Conservation (phyloP, 176 grass and related monocot genomes). For the Aegilops sharonensis region DNA sequence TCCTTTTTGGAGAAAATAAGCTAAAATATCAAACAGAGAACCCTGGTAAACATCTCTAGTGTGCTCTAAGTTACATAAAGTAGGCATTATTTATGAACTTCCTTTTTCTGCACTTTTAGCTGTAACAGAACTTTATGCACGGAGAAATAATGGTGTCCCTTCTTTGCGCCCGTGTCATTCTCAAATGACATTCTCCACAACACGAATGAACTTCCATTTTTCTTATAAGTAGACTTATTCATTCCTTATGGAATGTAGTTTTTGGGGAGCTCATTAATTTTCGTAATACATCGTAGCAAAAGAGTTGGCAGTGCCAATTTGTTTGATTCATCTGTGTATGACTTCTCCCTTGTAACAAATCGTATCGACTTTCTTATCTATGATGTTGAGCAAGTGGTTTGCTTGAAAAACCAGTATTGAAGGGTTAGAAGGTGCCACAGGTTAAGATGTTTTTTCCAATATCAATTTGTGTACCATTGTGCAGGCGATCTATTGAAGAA, state of each 20-base stretch:
- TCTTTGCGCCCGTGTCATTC: neutral
- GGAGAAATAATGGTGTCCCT: neutral
- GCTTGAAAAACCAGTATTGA: neutral
- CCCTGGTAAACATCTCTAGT: neutral
- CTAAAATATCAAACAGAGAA: neutral
- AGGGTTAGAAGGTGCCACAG: neutral
- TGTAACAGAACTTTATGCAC: neutral
- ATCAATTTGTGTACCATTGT: conserved; percentile 12
- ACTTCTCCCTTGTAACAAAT: neutral
- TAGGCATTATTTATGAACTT: neutral
- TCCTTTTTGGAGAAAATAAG: neutral
- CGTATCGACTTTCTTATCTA: neutral
- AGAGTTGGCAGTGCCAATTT: neutral
- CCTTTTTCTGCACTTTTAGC: neutral
- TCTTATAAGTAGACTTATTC: neutral
- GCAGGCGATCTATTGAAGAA: conserved; percentile 95
- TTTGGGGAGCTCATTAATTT: neutral
- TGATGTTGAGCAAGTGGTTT: conserved; percentile 7
- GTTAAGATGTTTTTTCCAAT: neutral
- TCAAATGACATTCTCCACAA: neutral
- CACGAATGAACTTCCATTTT: neutral
- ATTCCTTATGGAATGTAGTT: neutral
- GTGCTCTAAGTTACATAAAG: neutral
- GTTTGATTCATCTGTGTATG: neutral
- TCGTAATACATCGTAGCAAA: neutral